Evolutionary conservation across 1,284 basidiomycete genomes (phyloP).

Genomic region (Cryptococcus maquisensis): DNA sequence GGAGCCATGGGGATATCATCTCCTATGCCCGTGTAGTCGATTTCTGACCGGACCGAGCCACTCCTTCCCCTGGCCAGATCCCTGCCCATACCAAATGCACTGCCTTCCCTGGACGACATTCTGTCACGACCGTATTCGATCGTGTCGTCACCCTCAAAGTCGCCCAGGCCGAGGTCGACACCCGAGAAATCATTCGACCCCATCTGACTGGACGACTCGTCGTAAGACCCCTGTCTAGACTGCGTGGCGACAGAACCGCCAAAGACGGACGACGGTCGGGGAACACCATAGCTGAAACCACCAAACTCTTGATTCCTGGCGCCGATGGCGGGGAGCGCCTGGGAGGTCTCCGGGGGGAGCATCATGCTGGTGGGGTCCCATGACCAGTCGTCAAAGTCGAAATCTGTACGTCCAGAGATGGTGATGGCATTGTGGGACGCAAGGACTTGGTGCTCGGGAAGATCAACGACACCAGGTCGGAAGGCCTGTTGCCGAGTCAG

Average conservation of each 20-base stretch:
- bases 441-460: conserved; percentile 87
- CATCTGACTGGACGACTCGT: conserved; percentile 56
- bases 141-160: conserved; percentile 49
- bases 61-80: neutral
- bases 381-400: conserved; percentile 45
- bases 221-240: conserved; percentile 36
- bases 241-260: conserved; percentile 29
- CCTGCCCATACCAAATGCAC: conserved; percentile 5
- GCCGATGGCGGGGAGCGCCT: conserved; percentile 4
- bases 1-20: conserved; percentile 3
- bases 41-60: no score
- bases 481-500: conserved; percentile 64
- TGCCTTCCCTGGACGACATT: conserved; percentile 13
- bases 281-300: conserved; percentile 44
- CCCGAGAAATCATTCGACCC: conserved; percentile 71
- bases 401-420: conserved; percentile 32
- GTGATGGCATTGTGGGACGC: conserved; percentile 67
- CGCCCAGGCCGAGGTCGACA: conserved; percentile 40
- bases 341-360: conserved; percentile 14
- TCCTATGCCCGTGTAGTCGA: neutral
- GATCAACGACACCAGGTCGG: conserved; percentile 85
- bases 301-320: conserved; percentile 32
- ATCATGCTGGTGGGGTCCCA: conserved; percentile 22
- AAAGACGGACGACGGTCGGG: conserved; percentile 48
- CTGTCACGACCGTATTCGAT: conserved; percentile 35